These are phyloP conservation scores for Eutypella sp. DNA, from an alignment of 2,329 filamentous ascomycete genomes.

Conservation along the genomic window DNA sequence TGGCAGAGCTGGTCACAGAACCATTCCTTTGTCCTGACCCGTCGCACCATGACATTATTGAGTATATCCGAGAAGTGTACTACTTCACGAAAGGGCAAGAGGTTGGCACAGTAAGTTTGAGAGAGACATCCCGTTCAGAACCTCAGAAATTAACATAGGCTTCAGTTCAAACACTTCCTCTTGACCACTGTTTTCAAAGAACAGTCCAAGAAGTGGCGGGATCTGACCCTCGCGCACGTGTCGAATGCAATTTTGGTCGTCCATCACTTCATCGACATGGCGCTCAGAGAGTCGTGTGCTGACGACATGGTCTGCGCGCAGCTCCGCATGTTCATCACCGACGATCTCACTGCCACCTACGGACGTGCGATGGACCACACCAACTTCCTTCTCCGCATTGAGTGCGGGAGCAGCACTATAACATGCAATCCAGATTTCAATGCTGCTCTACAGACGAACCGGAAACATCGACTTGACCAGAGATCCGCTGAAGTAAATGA, in stretches of 20 bases:
- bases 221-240: conserved; percentile 43
- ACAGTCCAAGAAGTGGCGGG: conserved; percentile 50
- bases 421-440: conserved; percentile 53
- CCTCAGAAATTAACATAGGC: background rate
- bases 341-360: conserved; percentile 43
- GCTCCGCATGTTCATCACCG: conserved; percentile 33
- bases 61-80: conserved; percentile 35
- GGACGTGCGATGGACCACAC: conserved; percentile 42
- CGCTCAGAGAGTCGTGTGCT: conserved; percentile 38
- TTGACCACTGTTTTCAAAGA: conserved; percentile 43
- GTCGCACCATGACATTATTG: conserved; percentile 26
- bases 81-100: conserved; percentile 44
- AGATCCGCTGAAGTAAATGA: background rate
- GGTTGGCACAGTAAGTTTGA: conserved; percentile 41
- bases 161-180: conserved; percentile 33
- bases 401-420: conserved; percentile 38
- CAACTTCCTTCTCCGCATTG: conserved; percentile 47
- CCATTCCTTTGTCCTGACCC: conserved; percentile 18
- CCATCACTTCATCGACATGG: conserved; percentile 44
- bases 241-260: conserved; percentile 45
- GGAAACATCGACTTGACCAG: background rate
- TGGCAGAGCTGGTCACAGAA: conserved; percentile 19
- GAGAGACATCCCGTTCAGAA: background rate
- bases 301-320: conserved; percentile 37
- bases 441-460: background rate